Percentiles rank a stretch among this genome's conserved stretches.
Evolutionary conservation across 2,329 filamentous ascomycete genomes (phyloP).

Genomic region (Penicillium sclerotigenum): DNA sequence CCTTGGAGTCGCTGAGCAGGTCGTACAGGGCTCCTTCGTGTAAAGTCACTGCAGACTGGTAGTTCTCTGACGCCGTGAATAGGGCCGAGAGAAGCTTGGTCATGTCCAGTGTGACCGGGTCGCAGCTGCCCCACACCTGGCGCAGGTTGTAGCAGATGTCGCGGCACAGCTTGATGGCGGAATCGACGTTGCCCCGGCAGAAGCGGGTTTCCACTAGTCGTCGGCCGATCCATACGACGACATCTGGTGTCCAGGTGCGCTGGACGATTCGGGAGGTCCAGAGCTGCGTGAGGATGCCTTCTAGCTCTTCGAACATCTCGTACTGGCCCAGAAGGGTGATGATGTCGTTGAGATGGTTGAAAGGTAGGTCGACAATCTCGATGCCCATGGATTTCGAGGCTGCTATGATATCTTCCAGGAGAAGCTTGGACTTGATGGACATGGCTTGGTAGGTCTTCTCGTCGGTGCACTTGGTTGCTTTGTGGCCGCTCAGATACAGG

Average conservation of each 20-base stretch:
- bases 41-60: slow-evolving; percentile 30
- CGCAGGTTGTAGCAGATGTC: slow-evolving; percentile 57
- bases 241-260: slow-evolving; percentile 44
- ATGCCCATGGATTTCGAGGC: slow-evolving; percentile 30
- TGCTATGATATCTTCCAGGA: slow-evolving; percentile 35
- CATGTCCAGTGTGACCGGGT: slow-evolving; percentile 49
- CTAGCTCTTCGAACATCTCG: slow-evolving; percentile 38
- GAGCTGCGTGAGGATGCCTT: slow-evolving; percentile 44
- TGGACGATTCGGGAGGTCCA: slow-evolving; percentile 49
- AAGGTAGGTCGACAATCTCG: slow-evolving; percentile 36
- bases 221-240: slow-evolving; percentile 52
- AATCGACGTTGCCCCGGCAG: slow-evolving; percentile 46
- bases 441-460: slow-evolving; percentile 29
- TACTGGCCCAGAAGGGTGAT: slow-evolving; percentile 39
- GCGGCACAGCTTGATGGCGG: slow-evolving; percentile 49
- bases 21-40: slow-evolving; percentile 34
- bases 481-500: slow-evolving; percentile 35
- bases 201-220: slow-evolving; percentile 54
- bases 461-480: slow-evolving; percentile 30
- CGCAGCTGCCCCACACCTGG: slow-evolving; percentile 50
- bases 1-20: slow-evolving; percentile 27
- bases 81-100: slow-evolving; percentile 51
- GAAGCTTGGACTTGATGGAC: slow-evolving; percentile 32
- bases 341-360: slow-evolving; percentile 37
- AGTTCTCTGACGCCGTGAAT: slow-evolving; percentile 43